Base-by-base conservation (phyloP, 1,284 basidiomycete species). In the Farysia itapuensis region DNA sequence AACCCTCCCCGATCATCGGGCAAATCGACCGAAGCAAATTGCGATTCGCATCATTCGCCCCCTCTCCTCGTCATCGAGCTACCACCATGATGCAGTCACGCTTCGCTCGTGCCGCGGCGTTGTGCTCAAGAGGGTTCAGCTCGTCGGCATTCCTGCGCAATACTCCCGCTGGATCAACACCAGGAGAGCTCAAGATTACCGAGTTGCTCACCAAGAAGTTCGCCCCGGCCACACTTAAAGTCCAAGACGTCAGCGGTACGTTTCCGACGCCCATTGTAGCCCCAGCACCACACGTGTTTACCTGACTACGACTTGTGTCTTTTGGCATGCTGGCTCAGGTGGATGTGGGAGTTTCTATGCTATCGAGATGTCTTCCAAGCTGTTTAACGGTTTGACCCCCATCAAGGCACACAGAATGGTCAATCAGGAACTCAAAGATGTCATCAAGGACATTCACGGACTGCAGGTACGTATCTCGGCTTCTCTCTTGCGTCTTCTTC, bases 281-380 rank as follows among this genome's bases (percentile, higher is more conserved):
- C 21, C n/a, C 26, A 28, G n/a, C 31, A 9, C 31, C 31, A 16
- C 31, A 16, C 18, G 8, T 16, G 12, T 33, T 8, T 8, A 18
- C 9, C 31, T 28, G 25, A 28, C 25, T 9, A n/a, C n/a, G 9
- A 14, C 81, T 49, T 85, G 30, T 16, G 18, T 32, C 30, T 16
- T 11, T 32, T 16, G 8, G 9, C 9, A 32, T 16, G 30, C 9
- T 16, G 30, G 15, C 30, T 24, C 35, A 72, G 72, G 93, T 43
- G 94, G 94, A 22, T 98, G 94, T 74, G 95, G 94, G 11, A 84
- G 87, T 3, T 99, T 98, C 79, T 99, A 95, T 74, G 89, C 91
- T 29, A 95, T 99, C 61, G 82, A 85, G 28, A 88, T 99, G 53
- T 84, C 87, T 4, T 91, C 89, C 47, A 79, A 85, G 15, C 82